Base-by-base conservation (phyloP, 257 asterid species). In the Solanum bulbocastanum region DNA sequence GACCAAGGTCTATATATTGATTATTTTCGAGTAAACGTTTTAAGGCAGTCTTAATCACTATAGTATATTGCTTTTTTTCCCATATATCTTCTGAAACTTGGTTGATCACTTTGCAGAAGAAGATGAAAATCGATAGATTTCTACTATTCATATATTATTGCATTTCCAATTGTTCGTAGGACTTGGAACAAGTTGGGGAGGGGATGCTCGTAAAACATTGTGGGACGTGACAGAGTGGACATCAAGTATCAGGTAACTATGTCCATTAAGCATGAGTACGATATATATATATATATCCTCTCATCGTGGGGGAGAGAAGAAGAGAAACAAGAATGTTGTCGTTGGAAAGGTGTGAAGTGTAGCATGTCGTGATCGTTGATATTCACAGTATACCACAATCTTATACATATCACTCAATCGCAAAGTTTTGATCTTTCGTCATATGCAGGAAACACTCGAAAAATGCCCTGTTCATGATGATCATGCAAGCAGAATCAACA, bases 231-330 rank as follows among this genome's bases (percentile, higher is more conserved):
- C 30, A 30, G 30, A 30, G 30, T 30, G 30, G 30, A 30, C 30
- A 30, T 30, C 30, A 30, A 30, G 30, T 30, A 30, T 30, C 30
- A 30, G 30, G 30, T 30, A 30, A 30, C 30, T 1, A 1, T 30
- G 30, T 30, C 30, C 30, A 30, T 30, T 30, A 30, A 30, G 30
- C 30, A 30, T 30, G 42, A 87, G 30, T 32, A 1, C 18, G 86
- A 66, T 5, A 30, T 30, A 30, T 30, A 30, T 30, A 30, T 30
- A 30, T 30, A 30, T 30, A 5, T 66, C 72, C 89, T 89, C 20
- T 82, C 87, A 5, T 86, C 89, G 8, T 83, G 91, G 91, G 62
- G 87, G 18, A 87, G 35, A 8, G 87, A 42, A 52, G 72, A n/a
- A 37, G 72, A 74, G 27, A n/a, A 74, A 33, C 60, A 56, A 30